These are phyloP conservation scores for Agastache rugosa DNA, from an alignment of 257 asterid species.

Conservation along the genomic window DNA sequence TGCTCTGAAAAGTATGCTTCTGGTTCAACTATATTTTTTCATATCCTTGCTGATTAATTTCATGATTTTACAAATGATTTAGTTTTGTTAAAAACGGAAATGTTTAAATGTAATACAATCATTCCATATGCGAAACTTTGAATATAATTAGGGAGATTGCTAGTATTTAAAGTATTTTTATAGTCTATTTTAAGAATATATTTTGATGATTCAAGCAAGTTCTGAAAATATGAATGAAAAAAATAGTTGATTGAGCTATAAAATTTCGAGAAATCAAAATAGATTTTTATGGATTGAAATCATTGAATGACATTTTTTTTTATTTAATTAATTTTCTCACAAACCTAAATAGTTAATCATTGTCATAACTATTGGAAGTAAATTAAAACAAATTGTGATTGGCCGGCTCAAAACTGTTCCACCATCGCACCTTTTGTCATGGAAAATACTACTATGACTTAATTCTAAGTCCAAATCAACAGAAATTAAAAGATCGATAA, in stretches of 20 bases:
- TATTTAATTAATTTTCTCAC: no score
- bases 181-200: no score
- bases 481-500: neutral
- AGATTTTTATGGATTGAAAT: no score
- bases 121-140: neutral
- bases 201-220: no score
- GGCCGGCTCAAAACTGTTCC: neutral
- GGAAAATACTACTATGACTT: neutral
- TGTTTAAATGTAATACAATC: no score
- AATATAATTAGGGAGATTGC: neutral
- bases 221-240: no score
- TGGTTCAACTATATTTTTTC: neutral
- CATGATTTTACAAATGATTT: neutral
- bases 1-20: neutral
- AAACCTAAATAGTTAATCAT: no score
- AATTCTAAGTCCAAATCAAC: neutral
- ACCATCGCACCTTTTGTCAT: neutral
- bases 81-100: neutral
- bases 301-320: no score
- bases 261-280: no score
- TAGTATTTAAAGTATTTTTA: no score
- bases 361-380: neutral
- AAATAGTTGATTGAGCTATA: no score
- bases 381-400: neutral
- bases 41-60: neutral